Base-by-base conservation (phyloP, 495 filamentous ascomycete genomes). In the Neurospora pannonica region DNA sequence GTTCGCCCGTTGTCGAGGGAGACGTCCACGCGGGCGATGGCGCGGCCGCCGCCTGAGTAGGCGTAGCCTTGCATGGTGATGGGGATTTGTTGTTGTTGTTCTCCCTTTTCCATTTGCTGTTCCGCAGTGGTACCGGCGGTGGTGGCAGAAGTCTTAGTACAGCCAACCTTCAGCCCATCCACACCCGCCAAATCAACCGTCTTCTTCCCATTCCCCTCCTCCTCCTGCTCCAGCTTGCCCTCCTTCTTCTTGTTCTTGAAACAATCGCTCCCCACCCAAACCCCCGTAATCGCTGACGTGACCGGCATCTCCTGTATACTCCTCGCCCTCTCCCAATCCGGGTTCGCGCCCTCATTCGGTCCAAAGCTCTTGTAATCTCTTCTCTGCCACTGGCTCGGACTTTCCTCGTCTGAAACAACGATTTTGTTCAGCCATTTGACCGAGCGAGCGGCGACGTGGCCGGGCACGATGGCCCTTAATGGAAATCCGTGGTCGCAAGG, bases 351-450 rank as follows among this genome's bases (percentile, higher is more conserved):
- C 75, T 87, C 83, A 72, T 88, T 87, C 4, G 89, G 89, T 0
- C 89, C 90, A 34, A 91, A 87, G 60, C 85, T 83, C 73, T 91
- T 91, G 83, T 92, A 92, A 77, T 91, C 90, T 40, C 83, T 84
- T 17, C 86, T 84, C 77, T 91, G 89, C 82, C 90, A 92, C 74
- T 88, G 83, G 70, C 87, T 88, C 2, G 77, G 78, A 37, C 85
- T 88, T 73, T 92, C 90, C 73, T 89, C 85, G 71, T 87, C 85
- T 38, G 86, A 83, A 3, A 92, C 80, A 5, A 85, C 87, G 71
- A 92, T 90, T 28, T 84, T 85, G 77, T 85, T 87, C 0, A 91
- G 84, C 89, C 90, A 92, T 76, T 92, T 92, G 17, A 92, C 90
- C 70, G 85, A 88, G 38, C 90, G 84, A 15, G 87, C 90, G 5